phyloP scores from a whole-genome alignment of 306 rosid genomes.

The Pachyrhizus erosus region DNA sequence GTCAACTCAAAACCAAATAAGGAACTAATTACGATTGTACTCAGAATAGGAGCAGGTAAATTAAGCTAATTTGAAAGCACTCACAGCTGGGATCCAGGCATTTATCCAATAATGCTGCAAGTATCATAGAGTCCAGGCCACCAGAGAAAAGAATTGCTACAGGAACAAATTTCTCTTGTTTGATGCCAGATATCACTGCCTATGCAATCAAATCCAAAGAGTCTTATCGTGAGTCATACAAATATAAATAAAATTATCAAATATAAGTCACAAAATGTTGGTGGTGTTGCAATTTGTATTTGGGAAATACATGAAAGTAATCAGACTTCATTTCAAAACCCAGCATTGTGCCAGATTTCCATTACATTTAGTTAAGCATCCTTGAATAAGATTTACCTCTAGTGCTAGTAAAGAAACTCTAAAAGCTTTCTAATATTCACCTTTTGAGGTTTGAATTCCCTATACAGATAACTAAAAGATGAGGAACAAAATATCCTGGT shows the following conservation, averaged over 20 bases:
- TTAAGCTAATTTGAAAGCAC: slow-evolving; percentile 49
- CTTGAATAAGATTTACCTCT: too few species aligned
- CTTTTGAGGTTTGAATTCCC: too few species aligned
- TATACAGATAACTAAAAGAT: too few species aligned
- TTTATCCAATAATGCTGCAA: slow-evolving; percentile 86
- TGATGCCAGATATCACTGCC: slow-evolving; percentile 57
- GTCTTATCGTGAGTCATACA: slow-evolving; percentile 38
- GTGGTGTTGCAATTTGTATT: slow-evolving; percentile 39
- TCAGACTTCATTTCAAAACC: slow-evolving; percentile 20
- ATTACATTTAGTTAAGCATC: too few species aligned
- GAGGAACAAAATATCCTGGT: too few species aligned
- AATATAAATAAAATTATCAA: slow-evolving; percentile 29
- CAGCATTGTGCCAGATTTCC: too few species aligned
- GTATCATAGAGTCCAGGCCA: slow-evolving; percentile 97
- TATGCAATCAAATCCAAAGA: slow-evolving; percentile 53
- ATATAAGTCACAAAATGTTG: too few species aligned
- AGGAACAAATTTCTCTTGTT: slow-evolving; percentile 60
- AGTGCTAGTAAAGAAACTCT: too few species aligned
- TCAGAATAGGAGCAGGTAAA: slow-evolving; percentile 4
- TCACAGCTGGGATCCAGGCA: slow-evolving; percentile 80
- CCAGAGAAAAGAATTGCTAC: slow-evolving; percentile 96
- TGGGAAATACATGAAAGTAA: neutral
- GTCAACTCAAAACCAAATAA: slow-evolving; percentile 41
- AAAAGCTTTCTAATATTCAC: too few species aligned
- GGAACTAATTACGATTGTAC: slow-evolving; percentile 31